Base-by-base conservation (phyloP, 2,329 filamentous ascomycete species). In the Lachnellula cervina region DNA sequence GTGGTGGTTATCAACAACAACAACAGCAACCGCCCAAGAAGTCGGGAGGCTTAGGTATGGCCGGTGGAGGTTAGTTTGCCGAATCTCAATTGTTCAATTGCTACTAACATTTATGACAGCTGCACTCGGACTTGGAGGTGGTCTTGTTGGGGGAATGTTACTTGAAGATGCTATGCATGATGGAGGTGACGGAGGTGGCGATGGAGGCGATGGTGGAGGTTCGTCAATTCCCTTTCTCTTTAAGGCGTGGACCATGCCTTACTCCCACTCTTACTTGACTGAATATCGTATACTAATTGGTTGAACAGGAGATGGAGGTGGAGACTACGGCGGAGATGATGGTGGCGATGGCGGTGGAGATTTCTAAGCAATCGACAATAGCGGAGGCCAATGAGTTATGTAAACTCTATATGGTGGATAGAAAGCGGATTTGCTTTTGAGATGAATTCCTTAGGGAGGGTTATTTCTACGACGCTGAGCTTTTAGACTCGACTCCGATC, bases 71-170 rank as follows among this genome's bases (percentile, higher is more conserved):
- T 52, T 13, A 28, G 37, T 28, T 4, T 16, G 9, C n/a, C n/a
- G 17, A n/a, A 14, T 35, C 19, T 13, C 17, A 23, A 44, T 8
- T 40, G 11, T 32, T 21, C 13, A 34, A 14, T 16, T 17, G 3
- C 42, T 35, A 34, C 34, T 45, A 21, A 52, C 23, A 16, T 19
- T 21, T 19, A 16, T 44, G 7, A 16, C 28, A 32, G 49, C 51
- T 51, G 89, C 89, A 21, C 75, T 96, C 44, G 91, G 91, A 74
- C 71, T 89, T 4, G 91, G 90, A 63, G 91, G 87, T 60, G 91
- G 91, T 71, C 68, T 96, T 68, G 66, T 96, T 1, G 92, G 90
- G 64, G 91, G 91, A 54, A 81, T 83, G 59, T 59, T 96, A 65
- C 72, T 96, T 34, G 86, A 79, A 2, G 77, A 87, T 66, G 85